Evolutionary conservation across 1,284 basidiomycete species (phyloP), one percentile per base, ranked within the genome.

Genomic region (Apiotrichum brassicae): DNA sequence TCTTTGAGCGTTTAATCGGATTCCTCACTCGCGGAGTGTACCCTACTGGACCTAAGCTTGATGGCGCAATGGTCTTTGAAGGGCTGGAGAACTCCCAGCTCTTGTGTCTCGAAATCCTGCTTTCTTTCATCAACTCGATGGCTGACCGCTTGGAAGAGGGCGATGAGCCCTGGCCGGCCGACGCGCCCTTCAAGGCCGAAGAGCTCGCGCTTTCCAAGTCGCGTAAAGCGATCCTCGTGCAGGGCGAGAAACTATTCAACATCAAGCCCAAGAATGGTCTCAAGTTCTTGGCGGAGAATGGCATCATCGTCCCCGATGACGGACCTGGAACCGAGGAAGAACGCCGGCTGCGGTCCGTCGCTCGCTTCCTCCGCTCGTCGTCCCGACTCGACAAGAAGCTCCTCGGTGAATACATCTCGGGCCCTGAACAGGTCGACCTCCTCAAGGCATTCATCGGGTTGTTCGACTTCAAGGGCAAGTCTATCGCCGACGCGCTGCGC

Each of bases 211-310:
- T 80, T 46, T 80, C 79, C 19, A 97, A 97, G 71, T 84, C 85
- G 0, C 83, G 82, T 63, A 99, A 99, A 73, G 84, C 85, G 37
- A 76, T 93, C 12, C 82, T 97, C 22, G 76, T 95, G 40, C 81
- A 84, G 1, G 94, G 91, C 8, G 89, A 91, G 2, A 76, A 82
- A 0, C 82, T 84, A 41, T 99, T 98, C 77, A 99, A 98, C 66
- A 75, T 79, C n/a, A 98, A 98, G 74, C 94, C 95, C 1, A 97
- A 95, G 74, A 78, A 81, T 36, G 95, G 93, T 0, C 71, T 98
- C n/a, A 80, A 86, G 5, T 93, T 89, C 72, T 76, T 95, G 32
- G 87, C 93, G 68, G 87, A 93, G 62, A 85, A 92, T 62, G 83
- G 82, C 19, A 76, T 95, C 36, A 88, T 97, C 54, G 74, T 70